Evolutionary conservation across 306 rosid species (phyloP), one percentile per base, ranked within the genome.

Genomic region (Pterocarpus santalinus): DNA sequence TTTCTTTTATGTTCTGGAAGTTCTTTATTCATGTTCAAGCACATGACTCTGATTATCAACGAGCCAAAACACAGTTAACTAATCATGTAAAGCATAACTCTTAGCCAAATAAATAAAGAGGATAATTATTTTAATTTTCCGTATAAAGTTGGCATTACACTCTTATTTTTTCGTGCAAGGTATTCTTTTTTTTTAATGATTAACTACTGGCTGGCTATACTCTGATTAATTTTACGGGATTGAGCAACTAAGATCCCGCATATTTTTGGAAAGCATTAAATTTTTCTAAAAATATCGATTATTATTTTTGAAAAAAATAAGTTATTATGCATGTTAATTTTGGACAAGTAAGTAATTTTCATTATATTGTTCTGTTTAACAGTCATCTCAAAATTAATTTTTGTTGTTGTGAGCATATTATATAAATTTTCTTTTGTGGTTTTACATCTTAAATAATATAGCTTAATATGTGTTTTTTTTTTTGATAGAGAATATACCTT

Each of bases 21-120:
- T 53, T 69, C 46, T 57, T 33, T 65, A 70, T 84, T 84, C 57
- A 78, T 75, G 70, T 58, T 65, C 60, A 44, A 15, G 77, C 80
- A 83, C 80, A 73, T 78, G 83, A 73, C 41, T 46, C 13, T 49
- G 14, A 51, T 63, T 12, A 72, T 46, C 52, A 46, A 8, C 63
- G 9, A 11, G 3, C 38, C 65, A 44, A 61, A 73, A 47, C 76
- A 35, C 73, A 46, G 4, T 64, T 47, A 12, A 34, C 46, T 17
- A 34, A 49, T 61, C 69, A 14, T 28, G 16, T 13, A 11, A 1
- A 38, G 12, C 3, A 55, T 55, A 7, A 55, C 28, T 55, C 32
- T 55, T 55, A 7, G 61, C 28, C 61, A 55, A 55, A n/a, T 55
- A 55, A 47, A 47, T 47, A 47, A 47, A 47, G 14, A 47, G 11